A percentile compares a stretch with the other conserved stretches of the same genome.
Conservation (phyloP, 2,329 filamentous ascomycete genomes). For the Knufia fluminis region DNA sequence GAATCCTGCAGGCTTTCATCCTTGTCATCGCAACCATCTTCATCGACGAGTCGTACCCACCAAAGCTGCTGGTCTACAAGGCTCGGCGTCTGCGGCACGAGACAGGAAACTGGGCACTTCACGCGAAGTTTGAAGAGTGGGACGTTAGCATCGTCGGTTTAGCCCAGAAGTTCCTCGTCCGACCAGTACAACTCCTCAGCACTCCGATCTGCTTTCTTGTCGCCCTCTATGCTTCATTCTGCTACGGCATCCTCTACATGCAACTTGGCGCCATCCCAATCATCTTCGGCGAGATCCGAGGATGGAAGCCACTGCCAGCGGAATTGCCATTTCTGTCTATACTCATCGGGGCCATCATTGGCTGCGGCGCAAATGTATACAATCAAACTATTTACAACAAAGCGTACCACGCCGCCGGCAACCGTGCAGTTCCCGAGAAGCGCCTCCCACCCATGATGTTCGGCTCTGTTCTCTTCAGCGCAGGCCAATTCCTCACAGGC, state of each 20-base stretch:
- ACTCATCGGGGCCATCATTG: constrained; percentile 34
- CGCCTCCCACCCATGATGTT: constrained; percentile 44
- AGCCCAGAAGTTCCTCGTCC: constrained; percentile 40
- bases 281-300: constrained; percentile 38
- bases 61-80: constrained; percentile 43
- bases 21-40: constrained; percentile 45
- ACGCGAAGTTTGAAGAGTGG: constrained; percentile 32
- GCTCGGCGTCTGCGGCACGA: constrained; percentile 42
- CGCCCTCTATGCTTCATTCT: constrained; percentile 39
- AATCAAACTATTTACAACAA: constrained; percentile 30
- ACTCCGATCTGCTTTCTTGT: constrained; percentile 46
- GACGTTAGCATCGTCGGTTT: constrained; percentile 32
- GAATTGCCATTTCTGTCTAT: constrained; percentile 44
- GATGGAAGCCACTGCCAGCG: constrained; percentile 38
- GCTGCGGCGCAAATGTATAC: constrained; percentile 34
- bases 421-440: constrained; percentile 35
- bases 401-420: constrained; percentile 15
- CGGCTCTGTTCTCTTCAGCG: constrained; percentile 43
- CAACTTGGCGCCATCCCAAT: constrained; percentile 45
- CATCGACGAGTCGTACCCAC: constrained; percentile 51
- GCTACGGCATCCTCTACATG: constrained; percentile 43
- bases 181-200: constrained; percentile 41
- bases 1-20: constrained; percentile 53
- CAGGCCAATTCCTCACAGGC: constrained; percentile 51
- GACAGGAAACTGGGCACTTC: constrained; percentile 39